phyloP scores from a whole-genome alignment of 1,284 basidiomycete species.

The Polyporus tsugae region DNA sequence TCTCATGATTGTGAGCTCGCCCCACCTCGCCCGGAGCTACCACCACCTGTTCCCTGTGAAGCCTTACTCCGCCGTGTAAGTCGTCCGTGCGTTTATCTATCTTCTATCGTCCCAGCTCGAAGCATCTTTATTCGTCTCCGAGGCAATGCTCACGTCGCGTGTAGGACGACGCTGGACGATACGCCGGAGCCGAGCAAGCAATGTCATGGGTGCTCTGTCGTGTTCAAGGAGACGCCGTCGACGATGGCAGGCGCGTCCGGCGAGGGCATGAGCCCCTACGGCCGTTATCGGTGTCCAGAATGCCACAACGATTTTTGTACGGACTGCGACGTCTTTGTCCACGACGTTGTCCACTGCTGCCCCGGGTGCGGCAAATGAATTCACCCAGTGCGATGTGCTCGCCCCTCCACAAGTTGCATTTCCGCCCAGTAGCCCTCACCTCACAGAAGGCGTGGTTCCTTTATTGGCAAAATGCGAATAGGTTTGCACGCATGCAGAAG shows the following conservation, averaged over 20 bases:
- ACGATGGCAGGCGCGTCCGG: slow-evolving; percentile 41
- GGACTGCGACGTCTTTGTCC: slow-evolving; percentile 72
- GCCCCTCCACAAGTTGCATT: too few species aligned
- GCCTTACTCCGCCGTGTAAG: slow-evolving; percentile 83
- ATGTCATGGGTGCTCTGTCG: slow-evolving; percentile 79
- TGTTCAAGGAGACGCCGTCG: slow-evolving; percentile 56
- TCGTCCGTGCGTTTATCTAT: slow-evolving; percentile 31
- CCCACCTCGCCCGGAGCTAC: slow-evolving; percentile 95
- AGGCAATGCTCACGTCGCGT: slow-evolving; percentile 11
- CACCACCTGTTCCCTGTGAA: slow-evolving; percentile 94
- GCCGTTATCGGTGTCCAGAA: slow-evolving; percentile 78
- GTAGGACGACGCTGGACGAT: slow-evolving; percentile 51
- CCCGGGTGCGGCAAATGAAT: slow-evolving; percentile 56
- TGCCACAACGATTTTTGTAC: slow-evolving; percentile 65
- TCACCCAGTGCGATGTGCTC: background rate
- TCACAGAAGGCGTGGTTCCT: background rate
- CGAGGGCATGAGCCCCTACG: slow-evolving; percentile 79
- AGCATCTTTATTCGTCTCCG: slow-evolving; percentile 9
- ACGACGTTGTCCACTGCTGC: slow-evolving; percentile 68
- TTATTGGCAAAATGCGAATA: background rate
- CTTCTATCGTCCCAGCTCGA: slow-evolving; percentile 1
- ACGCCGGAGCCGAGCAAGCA: slow-evolving; percentile 43
- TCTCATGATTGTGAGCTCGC: slow-evolving; percentile 96
- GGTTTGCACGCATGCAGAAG: background rate
- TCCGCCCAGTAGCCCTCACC: background rate